phyloP scores from a whole-genome alignment of 2,329 filamentous ascomycete species.

The Phialocephala sp. region DNA sequence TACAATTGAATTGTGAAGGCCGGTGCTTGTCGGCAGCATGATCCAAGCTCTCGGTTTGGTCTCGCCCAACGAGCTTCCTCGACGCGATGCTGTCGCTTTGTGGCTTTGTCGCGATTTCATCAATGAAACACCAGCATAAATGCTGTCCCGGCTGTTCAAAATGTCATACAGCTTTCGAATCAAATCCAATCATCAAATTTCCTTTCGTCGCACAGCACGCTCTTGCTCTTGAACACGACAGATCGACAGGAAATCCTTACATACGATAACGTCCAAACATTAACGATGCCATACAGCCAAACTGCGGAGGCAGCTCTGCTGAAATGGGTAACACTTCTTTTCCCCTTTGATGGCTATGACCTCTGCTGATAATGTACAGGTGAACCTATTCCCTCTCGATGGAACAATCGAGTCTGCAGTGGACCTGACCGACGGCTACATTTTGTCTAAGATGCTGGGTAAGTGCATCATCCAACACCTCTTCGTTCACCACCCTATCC shows the following conservation, averaged over 20 bases:
- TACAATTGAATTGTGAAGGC: not conserved
- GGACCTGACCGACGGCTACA: constrained; percentile 44
- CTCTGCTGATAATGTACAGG: constrained; percentile 38
- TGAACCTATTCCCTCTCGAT: constrained; percentile 45
- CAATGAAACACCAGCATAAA: constrained; percentile 12
- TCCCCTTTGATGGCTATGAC: constrained; percentile 3
- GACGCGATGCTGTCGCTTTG: not conserved
- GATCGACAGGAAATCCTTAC: not conserved
- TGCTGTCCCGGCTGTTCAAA: constrained; percentile 20
- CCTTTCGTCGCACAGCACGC: constrained; percentile 8
- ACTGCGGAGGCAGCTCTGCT: constrained; percentile 61
- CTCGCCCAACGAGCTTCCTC: not conserved
- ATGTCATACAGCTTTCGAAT: constrained; percentile 27
- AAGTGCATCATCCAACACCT: constrained; percentile 44
- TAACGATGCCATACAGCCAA: constrained; percentile 32
- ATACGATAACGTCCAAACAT: not conserved
- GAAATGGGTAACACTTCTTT: constrained; percentile 54
- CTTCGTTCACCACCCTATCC: constrained; percentile 6
- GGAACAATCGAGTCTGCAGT: constrained; percentile 38
- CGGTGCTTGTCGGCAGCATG: not conserved
- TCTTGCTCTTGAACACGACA: constrained; percentile 16
- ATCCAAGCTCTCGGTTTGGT: constrained; percentile 8
- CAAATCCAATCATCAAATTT: constrained; percentile 16
- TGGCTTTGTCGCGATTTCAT: constrained; percentile 3
- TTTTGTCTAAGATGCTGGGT: constrained; percentile 44